A percentile compares a stretch with the other conserved stretches of the same genome.
These are phyloP conservation scores for Ophiosphaerella narmari DNA, from an alignment of 2,329 filamentous ascomycete genomes.

Conservation along the genomic window DNA sequence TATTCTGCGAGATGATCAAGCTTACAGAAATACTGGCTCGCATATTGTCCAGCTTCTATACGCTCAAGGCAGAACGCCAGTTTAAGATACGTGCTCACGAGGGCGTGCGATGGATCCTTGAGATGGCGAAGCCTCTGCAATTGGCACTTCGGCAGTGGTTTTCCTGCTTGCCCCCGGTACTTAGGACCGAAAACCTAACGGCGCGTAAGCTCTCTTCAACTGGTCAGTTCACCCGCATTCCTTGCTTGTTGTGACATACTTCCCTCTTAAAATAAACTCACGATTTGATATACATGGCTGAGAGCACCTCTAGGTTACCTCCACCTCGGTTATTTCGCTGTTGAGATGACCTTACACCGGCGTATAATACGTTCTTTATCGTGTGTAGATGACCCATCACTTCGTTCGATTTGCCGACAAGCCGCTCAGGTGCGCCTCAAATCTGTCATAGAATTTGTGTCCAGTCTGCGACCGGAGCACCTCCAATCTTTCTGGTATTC, in stretches of 20 bases:
- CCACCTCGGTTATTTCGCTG: slow-evolving; percentile 52
- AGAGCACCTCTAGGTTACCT: slow-evolving; percentile 43
- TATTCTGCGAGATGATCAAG: slow-evolving; percentile 59
- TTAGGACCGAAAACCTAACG: slow-evolving; percentile 55
- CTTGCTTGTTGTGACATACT: neutral
- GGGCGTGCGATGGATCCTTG: slow-evolving; percentile 56
- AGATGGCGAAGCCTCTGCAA: slow-evolving; percentile 59
- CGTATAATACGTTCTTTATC: slow-evolving; percentile 46
- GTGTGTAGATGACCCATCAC: slow-evolving; percentile 32
- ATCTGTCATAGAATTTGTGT: slow-evolving; percentile 53
- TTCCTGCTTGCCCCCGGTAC: slow-evolving; percentile 50
- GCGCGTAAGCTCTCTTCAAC: slow-evolving; percentile 38
- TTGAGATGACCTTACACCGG: slow-evolving; percentile 53
- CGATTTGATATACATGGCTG: neutral
- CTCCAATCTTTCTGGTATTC: slow-evolving; percentile 56
- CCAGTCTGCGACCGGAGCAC: slow-evolving; percentile 50
- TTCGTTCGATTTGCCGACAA: slow-evolving; percentile 46
- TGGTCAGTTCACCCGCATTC: slow-evolving; percentile 16
- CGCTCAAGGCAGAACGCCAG: slow-evolving; percentile 53
- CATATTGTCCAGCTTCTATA: slow-evolving; percentile 59
- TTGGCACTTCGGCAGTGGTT: slow-evolving; percentile 60
- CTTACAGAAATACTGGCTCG: slow-evolving; percentile 58
- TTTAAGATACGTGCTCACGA: slow-evolving; percentile 48
- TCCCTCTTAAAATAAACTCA: too few species aligned
- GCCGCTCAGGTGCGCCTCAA: slow-evolving; percentile 51